These are phyloP conservation scores for Phaeosphaeriaceae sp. DNA, from an alignment of 2,329 filamentous ascomycete genomes.

Conservation along the genomic window DNA sequence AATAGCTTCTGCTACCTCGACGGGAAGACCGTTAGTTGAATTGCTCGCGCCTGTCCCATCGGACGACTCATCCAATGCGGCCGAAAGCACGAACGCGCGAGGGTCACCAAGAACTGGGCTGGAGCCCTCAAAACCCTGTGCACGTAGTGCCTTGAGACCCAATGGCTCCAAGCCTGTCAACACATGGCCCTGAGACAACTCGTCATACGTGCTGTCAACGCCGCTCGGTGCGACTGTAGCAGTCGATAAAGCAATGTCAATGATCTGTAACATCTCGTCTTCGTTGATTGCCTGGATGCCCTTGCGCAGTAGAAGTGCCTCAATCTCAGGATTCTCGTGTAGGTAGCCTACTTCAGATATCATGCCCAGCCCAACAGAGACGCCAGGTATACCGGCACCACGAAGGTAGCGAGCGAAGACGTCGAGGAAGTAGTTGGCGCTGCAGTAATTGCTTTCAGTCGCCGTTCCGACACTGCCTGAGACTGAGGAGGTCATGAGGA, in stretches of 20 bases:
- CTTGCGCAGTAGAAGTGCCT: neutral
- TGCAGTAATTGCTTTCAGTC: neutral
- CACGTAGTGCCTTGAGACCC: too few species aligned
- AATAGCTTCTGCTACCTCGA: too few species aligned
- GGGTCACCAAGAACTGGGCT: too few species aligned
- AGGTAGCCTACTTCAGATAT: neutral
- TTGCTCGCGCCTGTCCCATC: too few species aligned
- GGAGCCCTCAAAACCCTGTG: too few species aligned
- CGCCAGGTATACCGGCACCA: too few species aligned
- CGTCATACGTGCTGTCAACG: too few species aligned
- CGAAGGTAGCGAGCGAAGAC: neutral
- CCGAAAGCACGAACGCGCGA: too few species aligned
- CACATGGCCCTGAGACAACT: neutral
- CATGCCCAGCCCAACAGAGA: neutral
- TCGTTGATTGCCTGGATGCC: neutral
- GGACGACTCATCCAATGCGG: too few species aligned
- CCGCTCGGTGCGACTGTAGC: too few species aligned
- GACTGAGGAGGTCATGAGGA: neutral
- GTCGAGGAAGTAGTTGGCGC: neutral
- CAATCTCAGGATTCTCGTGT: neutral
- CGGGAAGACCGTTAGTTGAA: too few species aligned
- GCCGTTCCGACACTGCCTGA: neutral
- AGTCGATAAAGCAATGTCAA: neutral
- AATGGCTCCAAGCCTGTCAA: neutral
- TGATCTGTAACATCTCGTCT: neutral